Base-by-base conservation (phyloP, 192 early-diverging fungal genomes). In the Pecoramyces ruminantium region DNA sequence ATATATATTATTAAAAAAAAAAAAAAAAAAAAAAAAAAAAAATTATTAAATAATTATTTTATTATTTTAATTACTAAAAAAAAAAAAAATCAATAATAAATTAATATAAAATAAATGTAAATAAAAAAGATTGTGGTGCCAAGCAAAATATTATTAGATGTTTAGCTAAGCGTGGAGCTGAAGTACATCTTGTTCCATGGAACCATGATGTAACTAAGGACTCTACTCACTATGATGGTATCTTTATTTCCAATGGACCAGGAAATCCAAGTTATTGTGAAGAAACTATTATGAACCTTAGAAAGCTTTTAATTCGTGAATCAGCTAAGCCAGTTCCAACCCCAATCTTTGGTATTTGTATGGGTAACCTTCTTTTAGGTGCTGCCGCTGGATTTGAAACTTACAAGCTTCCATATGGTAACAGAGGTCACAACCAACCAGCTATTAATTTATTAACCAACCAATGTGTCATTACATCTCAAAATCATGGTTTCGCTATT, bases 391-490 rank as follows among this genome's bases (percentile, higher is more conserved):
- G 95, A 17, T 87, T 94, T 78, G 85, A 92, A 29, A 87, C 90
- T 0, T 95, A 95, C 90, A 98, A 98, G 87, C 87, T 98, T 29
- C 92, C 91, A 78, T 98, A 92, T 80, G 96, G 96, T 77, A 98
- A 98, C 90, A 95, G 96, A 82, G 96, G 95, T 78, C 96, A 98
- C 87, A 98, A 98, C 88, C 95, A 96, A 87, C 96, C 96, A 30
- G 93, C 93, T 42, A 84, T 96, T 79, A 89, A 96, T 82, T 87
- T 95, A 82, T 88, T 90, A 78, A 89, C 85, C 39, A 91, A 92
- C 77, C 89, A 88, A 81, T 96, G 96, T 86, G 90, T 92, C 28
- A 98, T 98, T 83, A 98, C 96, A 4, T 95, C 94, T 18, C 96
- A 98, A 89, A 98, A 98, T 86, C 96, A 98, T 85, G 96, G 96